These are phyloP conservation scores for Dioscorea zingiberensis DNA, from an alignment of 106 monocot species.

Conservation along the genomic window DNA sequence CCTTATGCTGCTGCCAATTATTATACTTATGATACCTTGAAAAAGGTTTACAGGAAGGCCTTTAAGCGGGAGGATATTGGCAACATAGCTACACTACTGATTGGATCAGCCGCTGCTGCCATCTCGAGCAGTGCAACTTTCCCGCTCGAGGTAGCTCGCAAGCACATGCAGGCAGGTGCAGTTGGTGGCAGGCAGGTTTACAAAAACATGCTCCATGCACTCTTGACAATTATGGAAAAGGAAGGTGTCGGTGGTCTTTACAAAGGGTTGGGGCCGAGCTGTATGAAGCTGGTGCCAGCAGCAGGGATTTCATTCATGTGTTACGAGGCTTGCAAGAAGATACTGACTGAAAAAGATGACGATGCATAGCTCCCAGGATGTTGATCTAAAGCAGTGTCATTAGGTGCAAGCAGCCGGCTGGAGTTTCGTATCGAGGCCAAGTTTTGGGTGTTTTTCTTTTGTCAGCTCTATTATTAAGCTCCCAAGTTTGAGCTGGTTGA, in stretches of 20 bases:
- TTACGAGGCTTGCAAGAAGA: constrained; percentile 96
- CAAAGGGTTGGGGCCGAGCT: constrained; percentile 92
- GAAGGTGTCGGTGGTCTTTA: constrained; percentile 88
- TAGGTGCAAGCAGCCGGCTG: no score
- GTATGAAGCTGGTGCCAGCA: constrained; percentile 89
- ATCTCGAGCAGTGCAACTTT: constrained; percentile 86
- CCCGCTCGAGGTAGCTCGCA: constrained; percentile 89
- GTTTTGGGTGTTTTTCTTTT: no score
- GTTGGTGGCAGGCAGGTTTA: constrained; percentile 87
- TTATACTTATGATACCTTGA: constrained; percentile 76
- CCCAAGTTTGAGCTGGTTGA: no score
- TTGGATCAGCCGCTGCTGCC: constrained; percentile 89
- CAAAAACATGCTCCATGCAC: constrained; percentile 84
- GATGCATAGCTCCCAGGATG: background rate
- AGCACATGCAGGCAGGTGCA: constrained; percentile 94
- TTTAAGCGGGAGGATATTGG: constrained; percentile 60
- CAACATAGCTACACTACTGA: constrained; percentile 73
- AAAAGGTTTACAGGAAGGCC: constrained; percentile 61
- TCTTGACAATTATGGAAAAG: constrained; percentile 68
- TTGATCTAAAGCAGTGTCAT: no score
- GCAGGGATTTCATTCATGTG: constrained; percentile 99
- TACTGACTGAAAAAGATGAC: constrained; percentile 62
- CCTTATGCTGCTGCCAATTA: constrained; percentile 93
- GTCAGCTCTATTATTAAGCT: no score
- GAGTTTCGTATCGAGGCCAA: no score